Base-by-base conservation (phyloP, 495 filamentous ascomycete species). In the Parmelia sp. region DNA sequence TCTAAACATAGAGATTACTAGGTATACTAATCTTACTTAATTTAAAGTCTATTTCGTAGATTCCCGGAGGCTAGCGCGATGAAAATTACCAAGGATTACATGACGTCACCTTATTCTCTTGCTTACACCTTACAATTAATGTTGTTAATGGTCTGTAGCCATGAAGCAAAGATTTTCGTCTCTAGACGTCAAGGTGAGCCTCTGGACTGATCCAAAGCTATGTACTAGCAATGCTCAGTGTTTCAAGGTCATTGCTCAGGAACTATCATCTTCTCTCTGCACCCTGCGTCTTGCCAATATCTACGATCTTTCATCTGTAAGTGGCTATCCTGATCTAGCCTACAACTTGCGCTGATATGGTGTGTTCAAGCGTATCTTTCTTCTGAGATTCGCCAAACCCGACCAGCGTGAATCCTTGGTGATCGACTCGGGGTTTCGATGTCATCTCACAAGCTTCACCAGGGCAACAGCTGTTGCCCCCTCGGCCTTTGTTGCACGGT, bases 81-180 rank as follows among this genome's bases (percentile, higher is more conserved):
- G n/a, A n/a, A n/a, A n/a, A n/a, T n/a, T n/a, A n/a, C n/a, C n/a
- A n/a, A n/a, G n/a, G n/a, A n/a, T n/a, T n/a, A n/a, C n/a, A n/a
- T n/a, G n/a, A n/a, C n/a, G n/a, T n/a, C n/a, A n/a, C n/a, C n/a
- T n/a, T n/a, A n/a, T n/a, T n/a, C n/a, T n/a, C n/a, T n/a, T n/a
- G n/a, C n/a, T n/a, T n/a, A n/a, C n/a, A n/a, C n/a, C n/a, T n/a
- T n/a, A n/a, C n/a, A n/a, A n/a, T n/a, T n/a, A n/a, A n/a, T n/a
- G n/a, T n/a, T n/a, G n/a, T n/a, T n/a, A n/a, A n/a, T 7, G n/a
- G 7, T 7, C 27, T 51, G 45, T 36, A 45, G 27, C 19, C 21
- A 98, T 98, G 94, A 98, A 98, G 82, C 94, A 97, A 73, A 83
- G 94, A 75, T 97, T 96, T 78, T 97, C 93, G 19, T 96, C 92